Base-by-base conservation (phyloP, 352 stramenopile genomes). In the Phytophthora foliorum region DNA sequence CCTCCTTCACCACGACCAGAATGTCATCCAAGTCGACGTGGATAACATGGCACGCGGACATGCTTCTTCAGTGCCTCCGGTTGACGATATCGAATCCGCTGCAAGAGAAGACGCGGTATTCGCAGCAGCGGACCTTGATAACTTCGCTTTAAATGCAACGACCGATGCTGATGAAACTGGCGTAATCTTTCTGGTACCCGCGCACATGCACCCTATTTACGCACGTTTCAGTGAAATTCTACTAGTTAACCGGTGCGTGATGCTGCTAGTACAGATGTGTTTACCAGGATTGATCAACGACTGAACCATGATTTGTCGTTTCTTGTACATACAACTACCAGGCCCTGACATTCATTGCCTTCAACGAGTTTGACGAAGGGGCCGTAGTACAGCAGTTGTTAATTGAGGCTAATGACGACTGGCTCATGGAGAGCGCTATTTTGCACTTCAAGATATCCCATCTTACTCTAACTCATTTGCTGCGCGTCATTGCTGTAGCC, bases 261-360 rank as follows among this genome's bases (percentile, higher is more conserved):
- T n/a, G n/a, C n/a, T n/a, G n/a, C n/a, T n/a, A 1, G 36, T 39
- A 13, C 4, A 21, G 4, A 22, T 48, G 5, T 19, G 14, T 38
- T 44, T 29, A 22, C 4, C 45, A 41, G 45, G 45, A 52, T 44
- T 41, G 5, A 45, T 25, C 13, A 24, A 24, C 11, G 3, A 29
- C 17, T 67, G 21, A 54, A 10, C 0, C 14, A 36, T 63, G 21
- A 11, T 50, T 56, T 1, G 1, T 59, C n/a, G 34, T 63, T 39
- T 31, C 42, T 34, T 45, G 19, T 31, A 73, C 57, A 8, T 63
- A 65, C 57, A 77, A 77, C 11, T 73, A 73, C 31, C 69, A 72
- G 17, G 19, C 67, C 0, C n/a, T 36, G 1, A 46, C 52, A 11
- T 59, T 76, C 17, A 71, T 66, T 55, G n/a, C 14, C 0, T 64